A percentile compares a stretch with the other conserved stretches of the same genome.
These are phyloP conservation scores for Chrysoporthe cubensis DNA, from an alignment of 2,329 filamentous ascomycete species.

Conservation along the genomic window DNA sequence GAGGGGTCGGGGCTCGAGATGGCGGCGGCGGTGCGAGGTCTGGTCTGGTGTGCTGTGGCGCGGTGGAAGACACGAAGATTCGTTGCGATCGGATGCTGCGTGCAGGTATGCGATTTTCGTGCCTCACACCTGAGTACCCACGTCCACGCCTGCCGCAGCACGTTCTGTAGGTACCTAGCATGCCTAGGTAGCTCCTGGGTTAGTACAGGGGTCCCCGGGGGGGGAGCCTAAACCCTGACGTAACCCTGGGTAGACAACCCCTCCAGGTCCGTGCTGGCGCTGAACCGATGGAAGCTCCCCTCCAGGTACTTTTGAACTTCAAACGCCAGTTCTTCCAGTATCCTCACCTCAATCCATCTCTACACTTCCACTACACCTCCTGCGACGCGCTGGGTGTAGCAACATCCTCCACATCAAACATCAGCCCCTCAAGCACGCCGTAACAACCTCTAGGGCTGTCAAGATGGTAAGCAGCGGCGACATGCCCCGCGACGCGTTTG, in stretches of 20 bases:
- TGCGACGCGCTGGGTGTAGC: neutral
- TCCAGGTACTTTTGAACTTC: neutral
- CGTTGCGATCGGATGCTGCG: neutral
- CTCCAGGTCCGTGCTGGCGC: neutral
- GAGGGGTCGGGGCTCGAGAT: neutral
- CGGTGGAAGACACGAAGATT: neutral
- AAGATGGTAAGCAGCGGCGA: slow-evolving; percentile 29
- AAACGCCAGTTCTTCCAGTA: too few species aligned
- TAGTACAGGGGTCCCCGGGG: neutral
- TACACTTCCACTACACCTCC: neutral
- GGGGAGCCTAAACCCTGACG: neutral
- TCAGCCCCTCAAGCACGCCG: neutral
- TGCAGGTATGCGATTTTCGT: neutral
- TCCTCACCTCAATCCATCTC: neutral
- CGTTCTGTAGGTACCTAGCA: too few species aligned
- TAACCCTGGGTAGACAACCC: neutral
- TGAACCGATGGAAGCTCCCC: neutral
- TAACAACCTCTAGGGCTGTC: neutral
- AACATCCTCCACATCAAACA: too few species aligned
- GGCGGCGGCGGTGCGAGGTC: neutral
- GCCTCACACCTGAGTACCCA: neutral
- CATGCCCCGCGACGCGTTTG: neutral
- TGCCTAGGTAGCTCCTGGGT: neutral
- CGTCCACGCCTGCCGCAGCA: neutral
- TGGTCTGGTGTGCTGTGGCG: neutral